A percentile compares a stretch with the other conserved stretches of the same genome.
Evolutionary conservation across 805 yeast genomes (phyloP).

Genomic region (Kazachstania psychrophila): DNA sequence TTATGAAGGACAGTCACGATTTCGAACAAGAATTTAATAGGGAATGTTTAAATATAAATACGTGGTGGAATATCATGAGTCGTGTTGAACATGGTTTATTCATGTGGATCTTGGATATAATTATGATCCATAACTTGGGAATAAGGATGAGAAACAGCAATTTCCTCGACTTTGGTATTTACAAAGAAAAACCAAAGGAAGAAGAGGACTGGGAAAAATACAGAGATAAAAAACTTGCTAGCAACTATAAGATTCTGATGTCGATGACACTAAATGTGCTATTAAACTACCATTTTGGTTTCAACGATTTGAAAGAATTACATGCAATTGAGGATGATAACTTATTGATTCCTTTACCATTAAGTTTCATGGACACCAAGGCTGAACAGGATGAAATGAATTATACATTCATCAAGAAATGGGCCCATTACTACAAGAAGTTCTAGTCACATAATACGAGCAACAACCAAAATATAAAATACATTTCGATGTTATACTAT

Average conservation of each 20-base stretch:
- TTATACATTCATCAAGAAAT: conserved; percentile 20
- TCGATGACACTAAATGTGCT: conserved; percentile 36
- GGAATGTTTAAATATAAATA: conserved; percentile 19
- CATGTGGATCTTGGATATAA: conserved; percentile 28
- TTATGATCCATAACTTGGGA: conserved; percentile 26
- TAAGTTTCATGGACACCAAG: neutral
- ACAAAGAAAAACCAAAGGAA: no score
- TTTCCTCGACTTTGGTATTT: conserved; percentile 2
- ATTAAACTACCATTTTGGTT: conserved; percentile 44
- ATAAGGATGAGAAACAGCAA: conserved; percentile 23
- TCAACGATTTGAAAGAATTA: conserved; percentile 28
- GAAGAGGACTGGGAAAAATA: conserved; percentile 23
- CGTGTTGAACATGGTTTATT: conserved; percentile 25
- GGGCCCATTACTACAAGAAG: conserved; percentile 26
- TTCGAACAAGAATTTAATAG: conserved; percentile 24
- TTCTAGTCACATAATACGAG: conserved; percentile 6
- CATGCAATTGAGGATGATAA: conserved; percentile 13
- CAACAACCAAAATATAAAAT: neutral
- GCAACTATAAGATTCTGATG: conserved; percentile 34
- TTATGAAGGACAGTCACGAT: conserved; percentile 21
- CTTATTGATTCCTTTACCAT: conserved; percentile 18
- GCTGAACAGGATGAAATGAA: conserved; percentile 6
- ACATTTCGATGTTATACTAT: neutral
- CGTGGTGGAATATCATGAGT: conserved; percentile 26
- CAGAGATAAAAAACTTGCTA: conserved; percentile 27